These are phyloP conservation scores for Jaapia argillacea DNA, from an alignment of 768 basidiomycete genomes.

Conservation along the genomic window DNA sequence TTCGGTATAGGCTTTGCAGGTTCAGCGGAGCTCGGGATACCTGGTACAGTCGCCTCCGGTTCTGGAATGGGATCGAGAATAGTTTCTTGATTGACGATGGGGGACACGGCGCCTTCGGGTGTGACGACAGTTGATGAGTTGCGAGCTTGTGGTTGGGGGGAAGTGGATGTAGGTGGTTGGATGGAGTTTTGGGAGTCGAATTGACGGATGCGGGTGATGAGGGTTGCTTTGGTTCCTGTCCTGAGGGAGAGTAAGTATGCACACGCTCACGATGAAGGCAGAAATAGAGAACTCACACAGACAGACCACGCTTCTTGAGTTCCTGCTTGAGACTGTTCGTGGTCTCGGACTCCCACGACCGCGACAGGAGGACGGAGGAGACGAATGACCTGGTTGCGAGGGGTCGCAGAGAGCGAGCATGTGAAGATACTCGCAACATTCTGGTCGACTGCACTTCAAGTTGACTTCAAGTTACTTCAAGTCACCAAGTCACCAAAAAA, in stretches of 20 bases:
- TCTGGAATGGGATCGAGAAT: too few relatives aligned
- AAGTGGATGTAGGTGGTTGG: constrained; percentile 6
- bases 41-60: constrained; percentile 25
- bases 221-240: constrained; percentile 46
- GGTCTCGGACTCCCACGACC: constrained; percentile 44
- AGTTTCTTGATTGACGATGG: too few relatives aligned
- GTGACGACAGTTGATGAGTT: constrained; percentile 18
- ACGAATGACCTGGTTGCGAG: constrained; percentile 28
- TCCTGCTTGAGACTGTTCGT: constrained; percentile 40
- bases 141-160: constrained; percentile 13
- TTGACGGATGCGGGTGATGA: constrained; percentile 45
- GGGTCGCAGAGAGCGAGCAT: constrained; percentile 11
- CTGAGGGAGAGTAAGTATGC: constrained; percentile 21
- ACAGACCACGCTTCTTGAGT: constrained; percentile 44
- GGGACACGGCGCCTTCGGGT: too few relatives aligned
- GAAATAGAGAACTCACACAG: constrained; percentile 28
- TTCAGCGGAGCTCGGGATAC: constrained; percentile 29
- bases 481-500: too few relatives aligned
- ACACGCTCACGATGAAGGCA: constrained; percentile 2
- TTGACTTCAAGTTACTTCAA: background rate
- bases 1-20: constrained; percentile 15
- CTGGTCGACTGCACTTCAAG: constrained; percentile 4
- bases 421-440: constrained; percentile 19
- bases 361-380: constrained; percentile 46
- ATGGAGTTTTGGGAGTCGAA: constrained; percentile 27